These are phyloP conservation scores for Drosera spatulata DNA, from an alignment of 179 eudicot species.

Conservation along the genomic window DNA sequence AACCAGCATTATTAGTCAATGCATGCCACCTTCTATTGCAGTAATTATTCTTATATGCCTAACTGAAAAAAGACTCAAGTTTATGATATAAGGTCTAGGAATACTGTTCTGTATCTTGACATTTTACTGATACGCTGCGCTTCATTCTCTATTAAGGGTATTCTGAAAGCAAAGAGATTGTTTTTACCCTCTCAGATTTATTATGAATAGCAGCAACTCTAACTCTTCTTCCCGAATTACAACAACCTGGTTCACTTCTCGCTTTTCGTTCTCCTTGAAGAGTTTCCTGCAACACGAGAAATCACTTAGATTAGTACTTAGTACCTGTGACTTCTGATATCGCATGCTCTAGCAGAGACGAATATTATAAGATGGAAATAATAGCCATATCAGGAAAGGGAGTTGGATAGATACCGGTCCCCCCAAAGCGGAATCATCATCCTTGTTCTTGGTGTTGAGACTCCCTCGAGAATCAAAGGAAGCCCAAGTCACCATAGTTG, in stretches of 20 bases:
- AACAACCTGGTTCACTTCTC: slow-evolving; percentile 44
- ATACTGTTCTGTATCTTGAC: too few species aligned
- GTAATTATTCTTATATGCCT: too few species aligned
- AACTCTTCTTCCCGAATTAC: slow-evolving; percentile 46
- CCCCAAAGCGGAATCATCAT: slow-evolving; percentile 63
- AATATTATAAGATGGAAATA: too few species aligned
- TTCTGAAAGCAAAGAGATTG: too few species aligned
- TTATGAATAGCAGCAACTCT: slow-evolving; percentile 76
- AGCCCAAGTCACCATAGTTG: slow-evolving; percentile 56
- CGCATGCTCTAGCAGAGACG: too few species aligned
- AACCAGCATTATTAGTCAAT: not conserved
- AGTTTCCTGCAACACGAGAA: slow-evolving; percentile 29
- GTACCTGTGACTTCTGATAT: too few species aligned
- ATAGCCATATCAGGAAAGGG: not conserved
- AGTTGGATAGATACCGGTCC: slow-evolving; percentile 33
- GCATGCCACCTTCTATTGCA: too few species aligned
- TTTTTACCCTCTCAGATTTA: slow-evolving; percentile 71
- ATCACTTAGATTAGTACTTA: too few species aligned
- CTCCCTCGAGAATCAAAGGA: slow-evolving; percentile 48
- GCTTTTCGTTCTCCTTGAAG: slow-evolving; percentile 38
- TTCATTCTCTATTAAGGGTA: too few species aligned
- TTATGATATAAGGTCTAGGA: too few species aligned
- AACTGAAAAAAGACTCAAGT: not conserved
- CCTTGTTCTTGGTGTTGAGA: slow-evolving; percentile 36
- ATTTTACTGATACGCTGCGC: too few species aligned